These are phyloP conservation scores for Fusarium camptoceras DNA, from an alignment of 2,329 filamentous ascomycete genomes.

Conservation along the genomic window DNA sequence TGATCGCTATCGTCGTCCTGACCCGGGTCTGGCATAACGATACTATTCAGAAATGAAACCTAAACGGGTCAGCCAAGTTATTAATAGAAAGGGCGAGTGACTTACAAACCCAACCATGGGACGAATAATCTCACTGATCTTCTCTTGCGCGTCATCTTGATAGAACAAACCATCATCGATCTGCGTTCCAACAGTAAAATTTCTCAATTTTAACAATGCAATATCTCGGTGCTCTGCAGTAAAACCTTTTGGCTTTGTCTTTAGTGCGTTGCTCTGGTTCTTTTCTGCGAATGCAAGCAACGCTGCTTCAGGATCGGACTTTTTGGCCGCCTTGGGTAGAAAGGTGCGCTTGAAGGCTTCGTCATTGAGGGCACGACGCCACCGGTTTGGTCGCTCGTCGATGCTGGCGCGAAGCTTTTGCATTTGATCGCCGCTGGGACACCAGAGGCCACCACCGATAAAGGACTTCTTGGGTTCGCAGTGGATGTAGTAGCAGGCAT, in stretches of 20 bases:
- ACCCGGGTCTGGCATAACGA: slow-evolving; percentile 77
- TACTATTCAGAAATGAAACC: slow-evolving; percentile 77
- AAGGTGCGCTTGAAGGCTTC: slow-evolving; percentile 72
- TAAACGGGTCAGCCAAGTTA: slow-evolving; percentile 48
- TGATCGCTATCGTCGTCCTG: slow-evolving; percentile 57
- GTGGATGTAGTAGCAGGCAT: slow-evolving; percentile 90
- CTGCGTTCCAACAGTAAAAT: slow-evolving; percentile 78
- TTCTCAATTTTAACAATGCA: slow-evolving; percentile 81
- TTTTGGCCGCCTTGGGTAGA: slow-evolving; percentile 58
- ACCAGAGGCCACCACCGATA: slow-evolving; percentile 85
- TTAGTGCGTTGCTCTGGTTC: slow-evolving; percentile 81
- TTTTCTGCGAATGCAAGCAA: slow-evolving; percentile 76
- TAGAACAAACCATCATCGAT: slow-evolving; percentile 75
- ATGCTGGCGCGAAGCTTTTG: slow-evolving; percentile 78
- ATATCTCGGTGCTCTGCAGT: slow-evolving; percentile 81
- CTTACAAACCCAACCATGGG: slow-evolving; percentile 85
- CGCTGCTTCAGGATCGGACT: slow-evolving; percentile 61
- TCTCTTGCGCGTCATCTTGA: slow-evolving; percentile 70
- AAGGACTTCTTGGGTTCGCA: slow-evolving; percentile 78
- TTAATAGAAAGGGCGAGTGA: not conserved
- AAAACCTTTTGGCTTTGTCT: slow-evolving; percentile 89
- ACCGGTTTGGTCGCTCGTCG: slow-evolving; percentile 75
- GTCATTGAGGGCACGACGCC: slow-evolving; percentile 75
- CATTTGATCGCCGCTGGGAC: slow-evolving; percentile 76
- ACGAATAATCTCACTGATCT: slow-evolving; percentile 72